These are phyloP conservation scores for Liquidambar formosana DNA, from an alignment of 164 flowering plant genomes.

Conservation along the genomic window DNA sequence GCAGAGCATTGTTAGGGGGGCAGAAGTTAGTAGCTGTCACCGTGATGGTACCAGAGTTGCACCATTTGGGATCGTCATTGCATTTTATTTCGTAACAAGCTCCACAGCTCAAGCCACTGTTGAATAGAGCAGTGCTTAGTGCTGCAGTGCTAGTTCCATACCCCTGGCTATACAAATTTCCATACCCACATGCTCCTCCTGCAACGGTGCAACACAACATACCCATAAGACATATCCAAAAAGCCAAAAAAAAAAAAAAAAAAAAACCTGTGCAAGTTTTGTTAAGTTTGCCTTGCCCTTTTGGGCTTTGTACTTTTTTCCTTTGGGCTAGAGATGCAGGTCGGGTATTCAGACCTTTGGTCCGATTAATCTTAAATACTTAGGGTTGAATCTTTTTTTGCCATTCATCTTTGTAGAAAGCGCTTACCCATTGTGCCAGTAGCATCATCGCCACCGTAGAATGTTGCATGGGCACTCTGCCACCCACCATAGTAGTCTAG, in stretches of 20 bases:
- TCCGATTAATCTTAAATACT: too few relatives aligned
- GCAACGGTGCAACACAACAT: background rate
- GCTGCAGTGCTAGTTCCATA: background rate
- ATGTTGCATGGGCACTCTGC: slow-evolving; percentile 12
- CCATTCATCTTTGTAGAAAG: background rate
- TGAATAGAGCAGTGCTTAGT: background rate
- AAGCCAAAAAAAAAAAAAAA: too few relatives aligned
- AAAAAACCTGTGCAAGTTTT: too few relatives aligned
- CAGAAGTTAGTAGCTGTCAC: slow-evolving; percentile 49
- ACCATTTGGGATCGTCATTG: slow-evolving; percentile 35
- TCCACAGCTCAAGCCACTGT: slow-evolving; percentile 1
- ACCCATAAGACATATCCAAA: background rate
- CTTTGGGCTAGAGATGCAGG: too few relatives aligned
- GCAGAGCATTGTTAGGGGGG: slow-evolving; percentile 36
- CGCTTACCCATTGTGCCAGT: slow-evolving; percentile 12
- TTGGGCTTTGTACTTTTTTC: too few relatives aligned
- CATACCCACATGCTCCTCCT: slow-evolving; percentile 5
- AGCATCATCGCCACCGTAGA: slow-evolving; percentile 10
- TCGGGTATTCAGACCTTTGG: too few relatives aligned
- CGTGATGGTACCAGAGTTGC: slow-evolving; percentile 29
- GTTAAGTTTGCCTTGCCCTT: too few relatives aligned
- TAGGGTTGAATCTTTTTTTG: too few relatives aligned
- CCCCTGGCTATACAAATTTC: slow-evolving; percentile 2
- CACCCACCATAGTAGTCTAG: background rate
- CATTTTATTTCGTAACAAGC: slow-evolving; percentile 34